Evolutionary conservation across 768 basidiomycete genomes (phyloP).

Genomic region (Dacryopinax primogenitus): DNA sequence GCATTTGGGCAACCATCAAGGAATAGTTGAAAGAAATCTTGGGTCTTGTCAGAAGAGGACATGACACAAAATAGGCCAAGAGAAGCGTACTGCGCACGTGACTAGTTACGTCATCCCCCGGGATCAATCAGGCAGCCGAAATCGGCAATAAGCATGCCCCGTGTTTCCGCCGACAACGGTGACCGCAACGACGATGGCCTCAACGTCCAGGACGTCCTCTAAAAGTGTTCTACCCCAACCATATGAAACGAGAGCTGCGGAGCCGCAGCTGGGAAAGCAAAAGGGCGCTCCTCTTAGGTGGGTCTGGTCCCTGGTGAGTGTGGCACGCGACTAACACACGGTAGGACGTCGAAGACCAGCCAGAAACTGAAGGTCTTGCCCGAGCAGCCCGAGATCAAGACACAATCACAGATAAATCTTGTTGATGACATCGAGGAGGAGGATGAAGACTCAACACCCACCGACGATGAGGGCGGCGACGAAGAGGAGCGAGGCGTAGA

Average conservation of each 20-base stretch:
- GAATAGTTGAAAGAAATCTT: too few species aligned
- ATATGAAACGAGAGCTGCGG: neutral
- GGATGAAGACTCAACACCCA: conserved; percentile 15
- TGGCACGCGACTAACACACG: neutral
- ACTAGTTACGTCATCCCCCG: too few species aligned
- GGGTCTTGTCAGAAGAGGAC: too few species aligned
- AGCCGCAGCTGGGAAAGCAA: conserved; percentile 1
- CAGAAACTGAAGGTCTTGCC: conserved; percentile 74
- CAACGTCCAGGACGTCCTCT: neutral
- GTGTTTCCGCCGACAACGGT: neutral
- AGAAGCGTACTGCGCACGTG: too few species aligned
- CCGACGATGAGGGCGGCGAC: conserved; percentile 23
- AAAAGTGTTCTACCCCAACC: neutral
- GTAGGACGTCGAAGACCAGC: conserved; percentile 17
- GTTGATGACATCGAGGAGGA: conserved; percentile 17
- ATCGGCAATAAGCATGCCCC: neutral
- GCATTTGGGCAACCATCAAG: too few species aligned
- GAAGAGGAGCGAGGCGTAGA: conserved; percentile 49
- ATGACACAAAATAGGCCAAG: too few species aligned
- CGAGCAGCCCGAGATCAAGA: conserved; percentile 54
- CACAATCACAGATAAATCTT: conserved; percentile 24
- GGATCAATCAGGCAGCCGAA: neutral
- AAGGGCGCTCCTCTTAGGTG: neutral
- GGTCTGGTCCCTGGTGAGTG: neutral
- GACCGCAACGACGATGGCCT: neutral